Evolutionary conservation across 2,329 filamentous ascomycete species (phyloP).

Genomic region (Volutella citrinella): DNA sequence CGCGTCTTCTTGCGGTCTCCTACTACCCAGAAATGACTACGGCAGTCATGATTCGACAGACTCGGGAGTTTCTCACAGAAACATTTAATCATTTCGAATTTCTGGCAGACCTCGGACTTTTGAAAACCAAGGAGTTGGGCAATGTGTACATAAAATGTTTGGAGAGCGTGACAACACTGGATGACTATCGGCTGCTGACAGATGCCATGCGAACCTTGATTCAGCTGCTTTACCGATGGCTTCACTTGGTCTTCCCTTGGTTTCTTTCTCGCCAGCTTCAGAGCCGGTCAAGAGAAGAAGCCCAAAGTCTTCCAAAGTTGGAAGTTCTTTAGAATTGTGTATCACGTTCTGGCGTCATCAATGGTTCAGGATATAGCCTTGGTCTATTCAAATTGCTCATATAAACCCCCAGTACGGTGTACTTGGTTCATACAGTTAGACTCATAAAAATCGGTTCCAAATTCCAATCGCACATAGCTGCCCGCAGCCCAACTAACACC

Average conservation of each 20-base stretch:
- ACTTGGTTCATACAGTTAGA: no score
- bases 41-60: conserved; percentile 1
- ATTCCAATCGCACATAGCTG: no score
- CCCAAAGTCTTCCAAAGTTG: no score
- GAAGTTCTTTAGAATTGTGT: no score
- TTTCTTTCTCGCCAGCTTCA: background rate
- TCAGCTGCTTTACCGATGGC: conserved; percentile 3
- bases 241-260: conserved; percentile 3
- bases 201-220: conserved; percentile 2
- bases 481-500: no score
- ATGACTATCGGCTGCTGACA: conserved; percentile 1
- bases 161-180: background rate
- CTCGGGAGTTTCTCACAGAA: conserved; percentile 1
- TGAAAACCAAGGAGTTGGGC: background rate
- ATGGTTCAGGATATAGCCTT: no score
- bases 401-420: no score
- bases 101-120: conserved; percentile 1
- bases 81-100: conserved; percentile 3
- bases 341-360: no score
- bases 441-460: no score
- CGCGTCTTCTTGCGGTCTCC: background rate
- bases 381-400: no score
- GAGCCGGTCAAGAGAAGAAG: background rate
- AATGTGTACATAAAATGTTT: background rate
- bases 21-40: conserved; percentile 1